phyloP scores from a whole-genome alignment of 2,329 filamentous ascomycete species.

The Epichloe amarillans region DNA sequence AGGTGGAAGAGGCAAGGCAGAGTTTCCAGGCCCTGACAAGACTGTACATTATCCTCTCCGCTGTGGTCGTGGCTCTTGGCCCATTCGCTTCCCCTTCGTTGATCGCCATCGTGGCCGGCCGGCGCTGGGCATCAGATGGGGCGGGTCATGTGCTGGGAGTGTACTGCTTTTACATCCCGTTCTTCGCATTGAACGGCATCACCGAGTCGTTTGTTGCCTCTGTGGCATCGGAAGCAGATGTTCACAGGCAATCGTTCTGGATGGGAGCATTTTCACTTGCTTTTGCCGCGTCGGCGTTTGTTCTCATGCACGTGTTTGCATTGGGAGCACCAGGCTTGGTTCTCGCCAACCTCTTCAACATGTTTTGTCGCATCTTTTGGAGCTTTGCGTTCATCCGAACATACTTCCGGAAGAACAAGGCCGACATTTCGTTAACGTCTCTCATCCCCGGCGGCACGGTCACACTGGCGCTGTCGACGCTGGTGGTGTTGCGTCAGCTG shows the following conservation, averaged over 20 bases:
- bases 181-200: conserved; percentile 83
- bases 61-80: conserved; percentile 55
- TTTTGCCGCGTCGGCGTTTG: conserved; percentile 62
- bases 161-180: conserved; percentile 88
- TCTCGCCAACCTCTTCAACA: conserved; percentile 78
- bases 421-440: conserved; percentile 14
- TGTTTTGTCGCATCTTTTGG: conserved; percentile 75
- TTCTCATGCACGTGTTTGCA: conserved; percentile 55
- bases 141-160: conserved; percentile 60
- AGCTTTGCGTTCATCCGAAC: conserved; percentile 56
- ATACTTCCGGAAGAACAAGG: conserved; percentile 42
- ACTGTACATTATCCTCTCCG: conserved; percentile 61
- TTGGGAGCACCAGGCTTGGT: conserved; percentile 73
- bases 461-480: conserved; percentile 15
- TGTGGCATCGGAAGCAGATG: conserved; percentile 61
- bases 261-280: conserved; percentile 71
- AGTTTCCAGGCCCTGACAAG: conserved; percentile 54
- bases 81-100: conserved; percentile 63
- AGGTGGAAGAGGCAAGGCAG: conserved; percentile 27
- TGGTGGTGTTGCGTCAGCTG: conserved; percentile 14
- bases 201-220: conserved; percentile 87
- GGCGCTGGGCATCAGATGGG: conserved; percentile 59
- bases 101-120: conserved; percentile 62
- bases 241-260: conserved; percentile 66
- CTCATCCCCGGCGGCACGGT: conserved; percentile 18